Evolutionary conservation across 2,329 filamentous ascomycete species (phyloP).

Genomic region (Coleophoma cylindrospora): DNA sequence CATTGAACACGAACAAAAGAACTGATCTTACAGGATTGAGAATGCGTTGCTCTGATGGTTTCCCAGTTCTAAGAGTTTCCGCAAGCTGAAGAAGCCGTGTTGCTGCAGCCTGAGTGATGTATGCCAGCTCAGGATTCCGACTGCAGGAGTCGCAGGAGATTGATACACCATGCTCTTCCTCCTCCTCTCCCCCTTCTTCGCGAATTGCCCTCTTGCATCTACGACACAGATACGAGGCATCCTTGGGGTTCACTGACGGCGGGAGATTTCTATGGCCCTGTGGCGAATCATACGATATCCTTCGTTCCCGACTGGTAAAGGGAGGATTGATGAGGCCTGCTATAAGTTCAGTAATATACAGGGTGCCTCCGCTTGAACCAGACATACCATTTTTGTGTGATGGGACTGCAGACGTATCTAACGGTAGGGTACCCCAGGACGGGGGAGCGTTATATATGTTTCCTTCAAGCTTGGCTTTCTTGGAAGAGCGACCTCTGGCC

Average conservation of each 20-base stretch:
- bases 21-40: slow-evolving; percentile 19
- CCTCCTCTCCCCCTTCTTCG: slow-evolving; percentile 8
- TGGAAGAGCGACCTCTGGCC: slow-evolving; percentile 8
- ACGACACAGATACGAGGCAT: slow-evolving; percentile 14
- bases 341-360: not conserved
- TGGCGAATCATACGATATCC: not conserved
- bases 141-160: slow-evolving; percentile 17
- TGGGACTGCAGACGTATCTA: slow-evolving; percentile 3
- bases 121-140: slow-evolving; percentile 16
- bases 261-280: not conserved
- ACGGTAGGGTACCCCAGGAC: slow-evolving; percentile 7
- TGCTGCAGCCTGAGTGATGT: slow-evolving; percentile 18
- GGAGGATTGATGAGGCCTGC: not conserved
- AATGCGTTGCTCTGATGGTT: slow-evolving; percentile 17
- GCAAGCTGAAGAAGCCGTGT: slow-evolving; percentile 21
- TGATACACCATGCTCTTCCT: not conserved
- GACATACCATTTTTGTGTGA: no score
- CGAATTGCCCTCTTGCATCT: slow-evolving; percentile 17
- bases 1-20: slow-evolving; percentile 9
- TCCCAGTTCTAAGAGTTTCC: slow-evolving; percentile 20
- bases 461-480: slow-evolving; percentile 17
- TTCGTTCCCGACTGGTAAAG: not conserved
- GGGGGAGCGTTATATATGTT: slow-evolving; percentile 12
- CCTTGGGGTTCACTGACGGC: slow-evolving; percentile 3
- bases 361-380: no score